These are phyloP conservation scores for Leccinum huronense DNA, from an alignment of 1,284 basidiomycete genomes.

Conservation along the genomic window DNA sequence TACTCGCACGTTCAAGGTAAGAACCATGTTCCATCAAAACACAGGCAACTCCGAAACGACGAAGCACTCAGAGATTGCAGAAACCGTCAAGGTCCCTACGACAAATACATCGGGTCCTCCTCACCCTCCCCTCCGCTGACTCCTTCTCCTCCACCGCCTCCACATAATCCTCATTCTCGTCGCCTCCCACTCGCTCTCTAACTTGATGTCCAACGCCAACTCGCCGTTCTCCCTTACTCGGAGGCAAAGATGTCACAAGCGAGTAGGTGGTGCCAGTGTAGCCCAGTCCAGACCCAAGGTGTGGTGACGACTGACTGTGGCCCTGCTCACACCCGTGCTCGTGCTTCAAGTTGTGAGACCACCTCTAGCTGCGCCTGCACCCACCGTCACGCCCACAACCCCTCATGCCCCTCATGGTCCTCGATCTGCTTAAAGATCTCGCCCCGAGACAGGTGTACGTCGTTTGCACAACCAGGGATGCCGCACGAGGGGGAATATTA, in stretches of 20 bases:
- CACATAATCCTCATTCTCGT: neutral
- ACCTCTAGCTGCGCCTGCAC: constrained; percentile 54
- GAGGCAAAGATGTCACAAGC: too few relatives aligned
- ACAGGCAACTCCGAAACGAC: neutral
- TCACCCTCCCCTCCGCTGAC: neutral
- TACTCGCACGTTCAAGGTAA: too few relatives aligned
- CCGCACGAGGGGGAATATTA: constrained; percentile 11
- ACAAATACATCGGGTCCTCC: neutral
- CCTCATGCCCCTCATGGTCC: constrained; percentile 92
- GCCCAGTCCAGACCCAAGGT: neutral
- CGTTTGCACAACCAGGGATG: neutral
- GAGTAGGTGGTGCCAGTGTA: too few relatives aligned
- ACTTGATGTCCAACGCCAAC: neutral
- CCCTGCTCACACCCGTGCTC: neutral
- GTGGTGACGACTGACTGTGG: neutral
- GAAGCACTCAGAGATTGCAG: neutral
- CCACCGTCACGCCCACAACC: constrained; percentile 89
- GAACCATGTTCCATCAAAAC: neutral
- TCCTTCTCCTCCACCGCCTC: neutral
- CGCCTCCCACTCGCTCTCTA: neutral
- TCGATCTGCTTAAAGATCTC: constrained; percentile 90
- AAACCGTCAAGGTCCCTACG: neutral
- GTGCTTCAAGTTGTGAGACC: neutral
- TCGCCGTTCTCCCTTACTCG: neutral
- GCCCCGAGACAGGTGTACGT: constrained; percentile 46